A percentile compares a stretch with the other conserved stretches of the same genome.
Evolutionary conservation across 495 filamentous ascomycete genomes (phyloP).

Genomic region (Lophiotrema nucula): DNA sequence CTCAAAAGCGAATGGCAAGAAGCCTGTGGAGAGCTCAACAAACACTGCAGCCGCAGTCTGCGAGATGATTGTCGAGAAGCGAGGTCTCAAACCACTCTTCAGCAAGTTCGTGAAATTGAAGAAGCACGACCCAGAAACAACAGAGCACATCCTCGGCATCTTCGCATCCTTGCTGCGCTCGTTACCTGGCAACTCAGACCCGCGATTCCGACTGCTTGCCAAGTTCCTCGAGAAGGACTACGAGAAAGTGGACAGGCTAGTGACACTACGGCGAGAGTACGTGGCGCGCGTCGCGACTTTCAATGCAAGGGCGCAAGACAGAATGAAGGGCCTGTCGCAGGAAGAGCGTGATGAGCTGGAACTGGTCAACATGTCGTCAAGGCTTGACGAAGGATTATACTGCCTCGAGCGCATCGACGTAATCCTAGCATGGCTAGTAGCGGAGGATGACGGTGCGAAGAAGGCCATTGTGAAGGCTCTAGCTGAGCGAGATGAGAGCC

Average conservation of each 20-base stretch:
- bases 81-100: conserved; percentile 82
- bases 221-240: conserved; percentile 97
- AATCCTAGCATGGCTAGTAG: conserved; percentile 86
- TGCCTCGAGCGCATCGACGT: conserved; percentile 83
- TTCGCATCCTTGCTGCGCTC: conserved; percentile 80
- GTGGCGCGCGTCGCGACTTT: conserved; percentile 60
- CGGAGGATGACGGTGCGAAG: conserved; percentile 81
- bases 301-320: conserved; percentile 64
- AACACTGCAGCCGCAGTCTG: conserved; percentile 57
- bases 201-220: conserved; percentile 79
- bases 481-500: conserved; percentile 63
- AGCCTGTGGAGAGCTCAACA: not conserved
- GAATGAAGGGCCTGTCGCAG: conserved; percentile 45
- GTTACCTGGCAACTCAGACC: conserved; percentile 72
- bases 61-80: conserved; percentile 73
- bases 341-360: conserved; percentile 65
- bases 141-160: conserved; percentile 86
- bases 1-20: not conserved
- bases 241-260: conserved; percentile 70
- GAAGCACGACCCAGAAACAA: conserved; percentile 62
- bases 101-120: conserved; percentile 85
- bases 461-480: conserved; percentile 62
- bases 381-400: conserved; percentile 84
- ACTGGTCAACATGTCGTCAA: conserved; percentile 79
- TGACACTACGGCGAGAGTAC: conserved; percentile 71